Percentiles rank a stretch among this genome's conserved stretches.
Evolutionary conservation across 2,329 filamentous ascomycete genomes (phyloP).

Genomic region (Arthrobotrys musiformis): DNA sequence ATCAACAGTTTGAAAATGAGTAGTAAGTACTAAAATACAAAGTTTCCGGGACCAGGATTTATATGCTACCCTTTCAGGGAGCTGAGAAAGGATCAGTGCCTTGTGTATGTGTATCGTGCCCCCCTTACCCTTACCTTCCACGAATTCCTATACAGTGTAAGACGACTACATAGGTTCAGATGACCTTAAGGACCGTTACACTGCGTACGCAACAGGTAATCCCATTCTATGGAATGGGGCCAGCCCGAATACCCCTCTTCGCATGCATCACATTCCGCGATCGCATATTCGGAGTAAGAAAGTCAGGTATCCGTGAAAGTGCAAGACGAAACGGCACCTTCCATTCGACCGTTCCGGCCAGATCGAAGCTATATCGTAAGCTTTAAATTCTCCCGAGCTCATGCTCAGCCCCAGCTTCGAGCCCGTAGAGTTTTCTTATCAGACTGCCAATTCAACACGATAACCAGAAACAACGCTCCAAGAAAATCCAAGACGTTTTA

Average conservation of each 20-base stretch:
- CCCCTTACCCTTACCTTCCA: not conserved
- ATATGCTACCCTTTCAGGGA: too few relatives aligned
- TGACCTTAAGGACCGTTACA: not conserved
- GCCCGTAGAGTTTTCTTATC: not conserved
- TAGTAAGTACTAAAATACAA: not conserved
- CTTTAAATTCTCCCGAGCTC: not conserved
- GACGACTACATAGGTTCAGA: not conserved
- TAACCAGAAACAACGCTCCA: not conserved
- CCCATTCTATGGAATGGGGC: too few relatives aligned
- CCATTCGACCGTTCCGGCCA: constrained; percentile 6
- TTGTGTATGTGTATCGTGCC: too few relatives aligned
- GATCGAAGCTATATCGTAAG: not conserved
- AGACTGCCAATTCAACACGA: too few relatives aligned
- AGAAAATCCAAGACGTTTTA: too few relatives aligned
- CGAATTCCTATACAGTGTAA: not conserved
- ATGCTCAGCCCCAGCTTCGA: constrained; percentile 13
- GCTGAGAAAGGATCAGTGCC: too few relatives aligned
- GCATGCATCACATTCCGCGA: not conserved
- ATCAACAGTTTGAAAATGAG: too few relatives aligned
- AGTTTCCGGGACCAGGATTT: not conserved
- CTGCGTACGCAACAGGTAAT: too few relatives aligned
- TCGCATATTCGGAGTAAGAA: not conserved
- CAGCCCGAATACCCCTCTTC: not conserved
- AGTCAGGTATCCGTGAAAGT: not conserved
- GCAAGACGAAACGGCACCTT: not conserved